phyloP scores from a whole-genome alignment of 306 rosid genomes.

The Ceratonia siliqua region DNA sequence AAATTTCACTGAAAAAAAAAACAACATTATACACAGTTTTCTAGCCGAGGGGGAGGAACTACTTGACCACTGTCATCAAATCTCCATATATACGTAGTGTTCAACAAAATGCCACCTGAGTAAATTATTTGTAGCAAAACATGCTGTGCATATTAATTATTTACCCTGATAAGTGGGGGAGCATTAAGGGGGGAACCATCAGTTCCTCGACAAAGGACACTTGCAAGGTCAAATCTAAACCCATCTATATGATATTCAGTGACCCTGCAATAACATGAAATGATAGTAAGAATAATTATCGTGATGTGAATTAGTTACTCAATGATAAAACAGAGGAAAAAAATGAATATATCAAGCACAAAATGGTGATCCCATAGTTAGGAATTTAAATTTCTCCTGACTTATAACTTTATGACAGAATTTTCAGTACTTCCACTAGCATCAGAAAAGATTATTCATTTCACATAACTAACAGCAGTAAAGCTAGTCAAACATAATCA shows the following conservation, averaged over 20 bases:
- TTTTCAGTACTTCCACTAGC: constrained; percentile 9
- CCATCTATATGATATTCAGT: constrained; percentile 94
- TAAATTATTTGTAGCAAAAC: background rate
- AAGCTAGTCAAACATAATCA: constrained; percentile 1
- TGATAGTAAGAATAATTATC: constrained; percentile 9
- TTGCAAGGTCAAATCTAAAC: constrained; percentile 95
- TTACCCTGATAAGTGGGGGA: constrained; percentile 82
- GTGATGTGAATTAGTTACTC: background rate
- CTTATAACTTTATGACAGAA: background rate
- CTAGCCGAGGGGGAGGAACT: background rate
- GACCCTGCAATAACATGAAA: constrained; percentile 60
- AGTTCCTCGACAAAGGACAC: constrained; percentile 87
- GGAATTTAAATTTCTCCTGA: background rate
- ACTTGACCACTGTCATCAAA: constrained; percentile 8
- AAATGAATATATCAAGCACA: background rate
- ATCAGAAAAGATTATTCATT: constrained; percentile 1
- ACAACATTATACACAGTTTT: background rate
- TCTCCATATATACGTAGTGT: background rate
- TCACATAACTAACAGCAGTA: constrained; percentile 14
- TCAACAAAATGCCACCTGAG: constrained; percentile 3
- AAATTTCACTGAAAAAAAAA: background rate
- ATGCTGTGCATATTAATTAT: constrained; percentile 19
- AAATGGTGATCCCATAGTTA: constrained; percentile 5
- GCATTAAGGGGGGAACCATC: constrained; percentile 84
- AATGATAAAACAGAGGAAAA: background rate